phyloP scores from a whole-genome alignment of 306 rosid species.

The Nissolia schottii region DNA sequence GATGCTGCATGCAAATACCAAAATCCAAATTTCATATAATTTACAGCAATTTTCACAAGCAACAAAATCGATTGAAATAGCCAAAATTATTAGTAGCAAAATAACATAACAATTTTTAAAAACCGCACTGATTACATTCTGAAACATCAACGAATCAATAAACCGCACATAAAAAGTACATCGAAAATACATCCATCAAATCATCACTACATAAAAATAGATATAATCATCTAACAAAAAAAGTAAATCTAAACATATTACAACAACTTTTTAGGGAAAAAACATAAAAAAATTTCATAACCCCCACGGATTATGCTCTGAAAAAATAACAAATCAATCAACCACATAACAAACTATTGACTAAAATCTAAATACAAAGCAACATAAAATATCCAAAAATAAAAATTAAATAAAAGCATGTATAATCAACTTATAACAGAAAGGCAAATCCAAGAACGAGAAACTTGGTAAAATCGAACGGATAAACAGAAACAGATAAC shows the following conservation, averaged over 20 bases:
- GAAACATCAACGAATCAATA: background rate
- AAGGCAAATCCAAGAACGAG: background rate
- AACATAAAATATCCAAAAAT: too few relatives aligned
- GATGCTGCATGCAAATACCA: background rate
- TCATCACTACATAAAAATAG: too few relatives aligned
- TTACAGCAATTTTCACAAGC: too few relatives aligned
- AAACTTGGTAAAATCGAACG: background rate
- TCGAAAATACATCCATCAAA: too few relatives aligned
- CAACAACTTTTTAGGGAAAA: too few relatives aligned
- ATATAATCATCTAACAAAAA: too few relatives aligned
- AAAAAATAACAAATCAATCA: background rate
- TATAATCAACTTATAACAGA: background rate
- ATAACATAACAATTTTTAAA: background rate
- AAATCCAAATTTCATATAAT: background rate
- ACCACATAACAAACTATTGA: background rate
- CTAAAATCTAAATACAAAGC: background rate
- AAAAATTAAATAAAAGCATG: background rate
- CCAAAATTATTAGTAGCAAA: background rate
- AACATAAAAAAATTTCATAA: background rate
- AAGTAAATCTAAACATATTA: background rate
- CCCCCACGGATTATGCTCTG: background rate
- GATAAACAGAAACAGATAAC: background rate
- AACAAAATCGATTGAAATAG: background rate
- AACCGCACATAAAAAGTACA: background rate
- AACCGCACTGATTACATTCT: background rate